phyloP scores from a whole-genome alignment of 345 rosid species.

The Odontarrhena argentea region DNA sequence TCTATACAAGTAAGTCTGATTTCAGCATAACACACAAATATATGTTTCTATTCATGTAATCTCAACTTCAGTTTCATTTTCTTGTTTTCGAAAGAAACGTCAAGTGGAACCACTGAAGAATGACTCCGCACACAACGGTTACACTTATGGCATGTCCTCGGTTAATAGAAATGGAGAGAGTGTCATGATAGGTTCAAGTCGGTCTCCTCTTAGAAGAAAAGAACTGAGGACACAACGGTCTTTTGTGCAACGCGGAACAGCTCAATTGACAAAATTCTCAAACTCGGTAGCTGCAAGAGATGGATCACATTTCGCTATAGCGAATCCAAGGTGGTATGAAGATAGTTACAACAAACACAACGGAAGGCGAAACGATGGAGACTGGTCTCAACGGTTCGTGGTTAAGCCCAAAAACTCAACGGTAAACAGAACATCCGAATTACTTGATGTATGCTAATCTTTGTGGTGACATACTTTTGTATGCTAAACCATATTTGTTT shows the following conservation, averaged over 20 bases:
- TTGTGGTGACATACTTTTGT: conserved; percentile 22
- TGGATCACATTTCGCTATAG: conserved; percentile 51
- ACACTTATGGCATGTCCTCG: conserved; percentile 43
- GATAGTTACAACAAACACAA: conserved; percentile 37
- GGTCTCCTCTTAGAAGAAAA: conserved; percentile 42
- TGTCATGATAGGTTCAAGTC: conserved; percentile 35
- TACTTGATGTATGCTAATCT: background rate
- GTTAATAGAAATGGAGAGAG: conserved; percentile 42
- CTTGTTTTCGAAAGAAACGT: conserved; percentile 50
- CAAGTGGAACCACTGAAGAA: conserved; percentile 47
- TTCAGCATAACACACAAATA: background rate
- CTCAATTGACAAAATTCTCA: conserved; percentile 68
- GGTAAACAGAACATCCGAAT: conserved; percentile 45
- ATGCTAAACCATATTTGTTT: conserved; percentile 2
- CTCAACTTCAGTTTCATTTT: background rate
- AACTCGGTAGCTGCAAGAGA: conserved; percentile 83
- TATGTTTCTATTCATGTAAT: background rate
- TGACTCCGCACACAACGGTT: conserved; percentile 35
- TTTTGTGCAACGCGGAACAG: conserved; percentile 46
- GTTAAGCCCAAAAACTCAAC: conserved; percentile 38
- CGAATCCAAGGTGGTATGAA: conserved; percentile 46
- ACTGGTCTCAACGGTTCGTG: conserved; percentile 56
- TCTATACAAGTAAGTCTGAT: conserved; percentile 49
- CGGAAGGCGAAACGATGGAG: conserved; percentile 40
- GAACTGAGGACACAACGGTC: conserved; percentile 59